phyloP scores from a whole-genome alignment of 2,329 filamentous ascomycete species.

The Colletotrichum tabaci region DNA sequence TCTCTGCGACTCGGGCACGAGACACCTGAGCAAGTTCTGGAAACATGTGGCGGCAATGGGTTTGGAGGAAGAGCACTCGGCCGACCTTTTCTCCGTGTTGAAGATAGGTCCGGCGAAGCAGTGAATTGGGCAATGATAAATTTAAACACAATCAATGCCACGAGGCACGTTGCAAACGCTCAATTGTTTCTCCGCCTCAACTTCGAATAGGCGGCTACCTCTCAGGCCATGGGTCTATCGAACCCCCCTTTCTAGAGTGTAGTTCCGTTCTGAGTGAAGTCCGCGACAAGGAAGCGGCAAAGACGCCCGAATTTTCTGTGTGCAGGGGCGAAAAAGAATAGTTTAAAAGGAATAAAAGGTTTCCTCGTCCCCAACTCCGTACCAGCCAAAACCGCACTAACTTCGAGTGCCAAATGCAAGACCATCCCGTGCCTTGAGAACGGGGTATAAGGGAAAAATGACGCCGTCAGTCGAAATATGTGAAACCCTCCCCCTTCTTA shows the following conservation, averaged over 20 bases:
- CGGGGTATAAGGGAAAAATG: conserved; percentile 42
- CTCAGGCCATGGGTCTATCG: conserved; percentile 32
- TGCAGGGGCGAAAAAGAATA: conserved; percentile 22
- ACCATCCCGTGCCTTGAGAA: conserved; percentile 37
- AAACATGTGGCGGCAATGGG: conserved; percentile 79
- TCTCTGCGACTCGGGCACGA: conserved; percentile 86
- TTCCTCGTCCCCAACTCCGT: conserved; percentile 42
- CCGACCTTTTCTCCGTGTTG: conserved; percentile 66
- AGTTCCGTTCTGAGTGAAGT: conserved; percentile 3
- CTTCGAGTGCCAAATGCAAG: conserved; percentile 42
- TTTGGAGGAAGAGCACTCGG: conserved; percentile 68
- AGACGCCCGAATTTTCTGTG: conserved; percentile 27
- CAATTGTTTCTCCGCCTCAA: conserved; percentile 9
- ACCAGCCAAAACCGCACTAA: conserved; percentile 38
- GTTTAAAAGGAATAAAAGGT: conserved; percentile 35
- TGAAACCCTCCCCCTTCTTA: conserved; percentile 2
- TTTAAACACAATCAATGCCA: conserved; percentile 11
- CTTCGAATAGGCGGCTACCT: background rate
- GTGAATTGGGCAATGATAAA: background rate
- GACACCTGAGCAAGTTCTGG: conserved; percentile 90
- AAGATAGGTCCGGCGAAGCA: conserved; percentile 54
- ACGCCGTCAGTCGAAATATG: conserved; percentile 34
- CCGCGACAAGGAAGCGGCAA: conserved; percentile 23
- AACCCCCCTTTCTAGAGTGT: conserved; percentile 31
- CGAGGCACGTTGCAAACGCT: conserved; percentile 7